Evolutionary conservation across 2,329 filamentous ascomycete genomes (phyloP).

Genomic region (Lasiodiplodia hormozganensis): DNA sequence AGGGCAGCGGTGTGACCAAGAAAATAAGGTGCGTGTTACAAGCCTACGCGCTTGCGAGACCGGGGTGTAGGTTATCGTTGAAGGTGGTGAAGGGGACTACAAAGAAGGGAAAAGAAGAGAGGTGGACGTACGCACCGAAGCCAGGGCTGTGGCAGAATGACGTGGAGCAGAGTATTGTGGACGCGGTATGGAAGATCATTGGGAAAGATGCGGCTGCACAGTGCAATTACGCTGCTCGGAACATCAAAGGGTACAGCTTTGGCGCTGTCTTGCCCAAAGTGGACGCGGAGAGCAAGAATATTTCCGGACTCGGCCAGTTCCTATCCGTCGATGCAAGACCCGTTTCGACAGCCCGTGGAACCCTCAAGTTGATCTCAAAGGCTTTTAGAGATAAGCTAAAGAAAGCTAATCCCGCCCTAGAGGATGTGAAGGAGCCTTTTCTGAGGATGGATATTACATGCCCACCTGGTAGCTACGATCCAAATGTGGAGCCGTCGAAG

Average conservation of each 20-base stretch:
- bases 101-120: conserved; percentile 42
- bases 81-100: conserved; percentile 59
- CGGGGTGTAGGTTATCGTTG: conserved; percentile 66
- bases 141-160: conserved; percentile 44
- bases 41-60: conserved; percentile 71
- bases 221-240: conserved; percentile 55
- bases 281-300: conserved; percentile 50
- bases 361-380: conserved; percentile 64
- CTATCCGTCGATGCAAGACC: conserved; percentile 74
- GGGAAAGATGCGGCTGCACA: conserved; percentile 63
- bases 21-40: conserved; percentile 67
- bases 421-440: conserved; percentile 61
- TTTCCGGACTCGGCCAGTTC: conserved; percentile 58
- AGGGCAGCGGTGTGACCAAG: conserved; percentile 51
- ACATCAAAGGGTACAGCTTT: conserved; percentile 54
- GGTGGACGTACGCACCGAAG: conserved; percentile 70
- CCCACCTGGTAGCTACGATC: conserved; percentile 69
- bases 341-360: conserved; percentile 62
- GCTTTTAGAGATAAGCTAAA: conserved; percentile 61
- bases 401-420: conserved; percentile 35
- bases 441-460: conserved; percentile 70
- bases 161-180: conserved; percentile 36
- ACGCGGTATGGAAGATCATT: conserved; percentile 68
- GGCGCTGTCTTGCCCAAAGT: conserved; percentile 65
- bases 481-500: conserved; percentile 75